Base-by-base conservation (phyloP, 371 early-diverging fungal genomes). In the Zychaea mexicana region DNA sequence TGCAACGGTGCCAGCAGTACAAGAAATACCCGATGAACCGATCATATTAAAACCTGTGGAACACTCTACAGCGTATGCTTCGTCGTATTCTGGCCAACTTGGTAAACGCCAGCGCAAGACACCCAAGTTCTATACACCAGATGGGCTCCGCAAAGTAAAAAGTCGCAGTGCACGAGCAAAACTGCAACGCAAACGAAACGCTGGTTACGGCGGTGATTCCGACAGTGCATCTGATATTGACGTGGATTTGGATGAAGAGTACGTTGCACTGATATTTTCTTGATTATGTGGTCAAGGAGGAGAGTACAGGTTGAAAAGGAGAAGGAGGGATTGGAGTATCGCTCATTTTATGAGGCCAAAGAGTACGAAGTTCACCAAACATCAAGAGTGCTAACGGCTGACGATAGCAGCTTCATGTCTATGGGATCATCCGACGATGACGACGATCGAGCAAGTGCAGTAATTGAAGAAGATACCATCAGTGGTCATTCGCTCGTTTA, bases 11-110 rank as follows among this genome's bases (percentile, higher is more conserved):
- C 74, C 80, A n/a, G 64, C 60, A 17, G 57, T 52, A 10, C 70
- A 67, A 52, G 72, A 69, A n/a, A 70, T 81, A 39, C 82, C 82
- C 36, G 82, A 81, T 52, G 74, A 78, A 42, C 75, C 78, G 15
- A 75, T 81, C 33, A 64, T 70, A 24, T 66, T 78, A 13, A 72
- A 77, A 26, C 78, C 82, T 19, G 77, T 77, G 0, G 63, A 74
- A 24, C 67, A 69, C 38, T 17, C 63, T 13, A 17, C 52, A 21
- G 8, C 49, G 26, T 66, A 66, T 52, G 31, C 53, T 1, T 57
- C 57, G 8, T 33, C 65, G 10, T 53, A 42, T 42, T 26, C 65
- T 13, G 46, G 49, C 46, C 57, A 53, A 17, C 60, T 60, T 17
- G 66, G 67, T 17, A 81, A 78, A 39, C 70, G 78, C 24, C 65